Conservation (phyloP, 2,329 filamentous ascomycete genomes). For the Pseudogymnoascus sp. region DNA sequence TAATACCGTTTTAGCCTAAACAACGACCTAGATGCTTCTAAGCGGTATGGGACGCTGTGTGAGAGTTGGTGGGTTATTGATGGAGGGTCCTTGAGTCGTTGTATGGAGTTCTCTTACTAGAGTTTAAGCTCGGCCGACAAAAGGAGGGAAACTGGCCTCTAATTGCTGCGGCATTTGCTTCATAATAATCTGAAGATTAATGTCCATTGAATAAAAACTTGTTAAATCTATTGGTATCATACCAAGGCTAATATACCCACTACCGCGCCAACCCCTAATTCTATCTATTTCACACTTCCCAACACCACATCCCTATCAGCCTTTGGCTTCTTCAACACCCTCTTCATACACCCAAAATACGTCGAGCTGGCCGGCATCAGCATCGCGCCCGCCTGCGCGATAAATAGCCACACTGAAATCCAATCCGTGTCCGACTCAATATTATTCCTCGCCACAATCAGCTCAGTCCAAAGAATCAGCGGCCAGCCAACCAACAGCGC, state of each 20-base stretch:
- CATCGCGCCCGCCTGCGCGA: constrained; percentile 13
- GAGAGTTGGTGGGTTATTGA: too few species aligned
- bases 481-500: constrained; percentile 3
- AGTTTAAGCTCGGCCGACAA: neutral
- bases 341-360: neutral
- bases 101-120: neutral
- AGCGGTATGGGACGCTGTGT: too few species aligned
- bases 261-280: neutral
- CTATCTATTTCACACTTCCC: neutral
- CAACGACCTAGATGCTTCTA: too few species aligned
- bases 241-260: neutral
- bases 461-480: constrained; percentile 13
- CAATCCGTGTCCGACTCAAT: constrained; percentile 15
- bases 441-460: constrained; percentile 12
- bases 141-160: neutral
- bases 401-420: constrained; percentile 10
- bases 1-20: too few species aligned
- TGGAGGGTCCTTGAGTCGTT: neutral
- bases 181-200: neutral
- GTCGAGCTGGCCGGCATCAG: constrained; percentile 17
- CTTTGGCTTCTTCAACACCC: neutral
- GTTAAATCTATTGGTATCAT: neutral
- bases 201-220: neutral
- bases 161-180: neutral
- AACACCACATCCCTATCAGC: neutral